Percentiles rank a stretch among this genome's conserved stretches.
Conservation (phyloP, 2,329 filamentous ascomycete species). For the Aspergillus ochraceus region DNA sequence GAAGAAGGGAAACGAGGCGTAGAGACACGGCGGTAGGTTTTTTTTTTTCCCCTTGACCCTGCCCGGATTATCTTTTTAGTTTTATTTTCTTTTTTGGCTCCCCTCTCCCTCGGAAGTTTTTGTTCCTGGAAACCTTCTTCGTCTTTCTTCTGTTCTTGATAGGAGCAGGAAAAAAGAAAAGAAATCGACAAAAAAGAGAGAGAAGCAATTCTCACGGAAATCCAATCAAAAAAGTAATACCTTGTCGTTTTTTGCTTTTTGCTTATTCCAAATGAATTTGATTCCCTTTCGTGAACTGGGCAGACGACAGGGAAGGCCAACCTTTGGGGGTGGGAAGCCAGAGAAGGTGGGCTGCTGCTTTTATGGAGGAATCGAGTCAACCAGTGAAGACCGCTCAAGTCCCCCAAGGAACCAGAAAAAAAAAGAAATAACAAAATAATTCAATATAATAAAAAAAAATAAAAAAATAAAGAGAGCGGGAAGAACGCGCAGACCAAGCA, state of each 20-base stretch:
- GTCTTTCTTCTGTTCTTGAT: constrained; percentile 5
- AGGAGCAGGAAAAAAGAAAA: constrained; percentile 7
- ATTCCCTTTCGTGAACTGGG: constrained; percentile 11
- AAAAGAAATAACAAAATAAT: constrained; percentile 8
- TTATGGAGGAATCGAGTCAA: constrained; percentile 11
- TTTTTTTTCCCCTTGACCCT: constrained; percentile 4
- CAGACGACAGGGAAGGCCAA: constrained; percentile 18
- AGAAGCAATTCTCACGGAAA: neutral
- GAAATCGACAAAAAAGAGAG: constrained; percentile 2
- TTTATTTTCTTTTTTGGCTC: constrained; percentile 17
- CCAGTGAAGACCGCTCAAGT: constrained; percentile 14
- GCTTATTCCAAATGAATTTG: constrained; percentile 3
- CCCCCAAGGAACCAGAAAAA: constrained; percentile 9
- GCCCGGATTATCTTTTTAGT: constrained; percentile 13
- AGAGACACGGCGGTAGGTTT: constrained; percentile 6
- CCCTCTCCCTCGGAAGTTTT: constrained; percentile 24
- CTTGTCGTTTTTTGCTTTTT: constrained; percentile 9
- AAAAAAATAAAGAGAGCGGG: constrained; percentile 8
- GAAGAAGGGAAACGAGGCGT: neutral
- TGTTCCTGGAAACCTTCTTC: constrained; percentile 18
- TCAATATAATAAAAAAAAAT: neutral
- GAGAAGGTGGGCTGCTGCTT: constrained; percentile 13
- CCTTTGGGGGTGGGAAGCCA: constrained; percentile 12
- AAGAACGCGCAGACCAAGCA: constrained; percentile 9
- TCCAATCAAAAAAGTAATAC: constrained; percentile 6